Percentiles rank a stretch among this genome's conserved stretches.
Evolutionary conservation across 257 asterid genomes (phyloP).

Genomic region (Nicotiana tabacum): DNA sequence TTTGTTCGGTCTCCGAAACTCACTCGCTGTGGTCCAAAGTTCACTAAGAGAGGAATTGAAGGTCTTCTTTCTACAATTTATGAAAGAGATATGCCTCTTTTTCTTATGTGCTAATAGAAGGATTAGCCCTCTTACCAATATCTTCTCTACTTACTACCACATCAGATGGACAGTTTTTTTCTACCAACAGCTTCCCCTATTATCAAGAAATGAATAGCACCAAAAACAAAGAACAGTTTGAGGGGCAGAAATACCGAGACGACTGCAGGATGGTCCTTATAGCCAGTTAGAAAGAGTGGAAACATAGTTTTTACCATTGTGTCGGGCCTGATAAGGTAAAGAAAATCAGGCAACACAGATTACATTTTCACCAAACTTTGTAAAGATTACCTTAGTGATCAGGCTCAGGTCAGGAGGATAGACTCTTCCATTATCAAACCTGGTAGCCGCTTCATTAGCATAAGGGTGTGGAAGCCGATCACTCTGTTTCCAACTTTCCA

Average conservation of each 20-base stretch:
- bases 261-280: constrained; percentile 70
- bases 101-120: too few species aligned
- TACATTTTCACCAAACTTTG: neutral
- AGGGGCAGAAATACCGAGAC: constrained; percentile 30
- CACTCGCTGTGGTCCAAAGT: too few species aligned
- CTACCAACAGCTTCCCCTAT: neutral
- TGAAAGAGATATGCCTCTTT: too few species aligned
- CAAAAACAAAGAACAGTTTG: neutral
- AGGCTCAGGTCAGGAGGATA: constrained; percentile 72
- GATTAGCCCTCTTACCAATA: neutral
- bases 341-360: neutral
- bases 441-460: constrained; percentile 62
- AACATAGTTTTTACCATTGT: constrained; percentile 59
- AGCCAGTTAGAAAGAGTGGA: constrained; percentile 60
- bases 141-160: neutral
- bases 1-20: too few species aligned
- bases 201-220: neutral
- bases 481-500: constrained; percentile 25
- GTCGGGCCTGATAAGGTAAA: constrained; percentile 47
- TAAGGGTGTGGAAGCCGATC: constrained; percentile 65
- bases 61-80: too few species aligned
- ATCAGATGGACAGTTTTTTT: neutral
- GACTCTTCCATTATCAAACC: constrained; percentile 72
- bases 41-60: too few species aligned
- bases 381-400: constrained; percentile 46